phyloP scores from a whole-genome alignment of 805 yeast species.

The Suhomyces emberorum region DNA sequence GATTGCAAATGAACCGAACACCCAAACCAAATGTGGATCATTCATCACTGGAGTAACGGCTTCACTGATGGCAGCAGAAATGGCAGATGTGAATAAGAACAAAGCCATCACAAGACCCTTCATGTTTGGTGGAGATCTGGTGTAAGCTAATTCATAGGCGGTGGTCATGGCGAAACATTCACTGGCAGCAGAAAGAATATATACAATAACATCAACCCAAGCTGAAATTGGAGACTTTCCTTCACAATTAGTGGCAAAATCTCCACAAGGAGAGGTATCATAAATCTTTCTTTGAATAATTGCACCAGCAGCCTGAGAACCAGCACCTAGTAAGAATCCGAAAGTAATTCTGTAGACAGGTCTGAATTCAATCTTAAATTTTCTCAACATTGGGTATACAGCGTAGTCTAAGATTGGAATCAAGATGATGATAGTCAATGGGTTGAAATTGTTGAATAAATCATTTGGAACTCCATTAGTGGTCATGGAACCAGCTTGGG shows the following conservation, averaged over 20 bases:
- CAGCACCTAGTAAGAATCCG: constrained; percentile 47
- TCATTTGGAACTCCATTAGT: constrained; percentile 55
- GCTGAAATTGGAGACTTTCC: constrained; percentile 28
- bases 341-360: constrained; percentile 44
- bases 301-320: constrained; percentile 49
- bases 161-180: constrained; percentile 53
- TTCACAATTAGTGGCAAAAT: constrained; percentile 38
- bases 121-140: constrained; percentile 49
- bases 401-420: constrained; percentile 49
- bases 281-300: constrained; percentile 48
- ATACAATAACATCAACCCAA: constrained; percentile 27
- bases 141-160: constrained; percentile 53
- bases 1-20: constrained; percentile 38
- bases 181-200: constrained; percentile 46
- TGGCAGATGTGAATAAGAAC: constrained; percentile 42
- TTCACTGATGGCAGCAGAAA: constrained; percentile 47
- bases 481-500: constrained; percentile 54
- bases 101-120: constrained; percentile 50
- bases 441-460: constrained; percentile 53
- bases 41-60: constrained; percentile 38
- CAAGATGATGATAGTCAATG: constrained; percentile 49
- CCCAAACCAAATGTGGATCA: constrained; percentile 43
- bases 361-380: constrained; percentile 35
- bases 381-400: constrained; percentile 48
- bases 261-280: constrained; percentile 50